Percentiles rank a stretch among this genome's conserved stretches.
phyloP scores from a whole-genome alignment of 139 green algal genomes.

The Chlamydomonas eustigma region DNA sequence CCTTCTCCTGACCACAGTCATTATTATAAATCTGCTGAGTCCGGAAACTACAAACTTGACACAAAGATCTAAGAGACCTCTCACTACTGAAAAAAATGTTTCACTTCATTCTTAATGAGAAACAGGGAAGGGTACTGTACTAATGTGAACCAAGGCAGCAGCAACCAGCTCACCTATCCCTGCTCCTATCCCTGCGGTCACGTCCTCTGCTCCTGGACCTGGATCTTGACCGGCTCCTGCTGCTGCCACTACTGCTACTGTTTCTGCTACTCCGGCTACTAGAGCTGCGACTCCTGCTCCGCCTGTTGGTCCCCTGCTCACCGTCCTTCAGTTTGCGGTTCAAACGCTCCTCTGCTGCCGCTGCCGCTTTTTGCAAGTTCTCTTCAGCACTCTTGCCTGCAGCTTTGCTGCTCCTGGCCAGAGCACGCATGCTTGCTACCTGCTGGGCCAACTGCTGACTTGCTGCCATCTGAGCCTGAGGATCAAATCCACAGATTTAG shows the following conservation, averaged over 20 bases:
- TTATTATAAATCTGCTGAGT: too few relatives aligned
- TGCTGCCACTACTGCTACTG: conserved; percentile 7
- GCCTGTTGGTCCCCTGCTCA: not conserved
- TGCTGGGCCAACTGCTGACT: not conserved
- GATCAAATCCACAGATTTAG: too few relatives aligned
- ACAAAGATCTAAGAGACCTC: too few relatives aligned
- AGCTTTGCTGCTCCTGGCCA: not conserved
- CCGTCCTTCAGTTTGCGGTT: conserved; percentile 1
- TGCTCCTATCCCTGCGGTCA: not conserved
- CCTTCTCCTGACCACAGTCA: not conserved
- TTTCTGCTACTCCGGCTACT: not conserved
- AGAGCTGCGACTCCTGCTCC: not conserved
- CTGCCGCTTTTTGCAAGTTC: not conserved
- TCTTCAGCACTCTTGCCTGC: not conserved
- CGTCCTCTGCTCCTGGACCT: not conserved
- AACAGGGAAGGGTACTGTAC: too few relatives aligned
- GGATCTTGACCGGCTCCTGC: not conserved
- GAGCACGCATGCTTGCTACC: not conserved
- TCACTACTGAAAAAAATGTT: too few relatives aligned
- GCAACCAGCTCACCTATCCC: not conserved
- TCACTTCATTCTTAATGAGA: too few relatives aligned
- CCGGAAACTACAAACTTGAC: too few relatives aligned
- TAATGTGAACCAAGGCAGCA: conserved; percentile 1
- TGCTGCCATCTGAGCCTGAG: conserved; percentile 12
- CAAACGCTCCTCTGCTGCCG: not conserved